A percentile compares a stretch with the other conserved stretches of the same genome.
These are phyloP conservation scores for Leishmania amazonensis DNA, from an alignment of 208 protist genomes.

Conservation along the genomic window DNA sequence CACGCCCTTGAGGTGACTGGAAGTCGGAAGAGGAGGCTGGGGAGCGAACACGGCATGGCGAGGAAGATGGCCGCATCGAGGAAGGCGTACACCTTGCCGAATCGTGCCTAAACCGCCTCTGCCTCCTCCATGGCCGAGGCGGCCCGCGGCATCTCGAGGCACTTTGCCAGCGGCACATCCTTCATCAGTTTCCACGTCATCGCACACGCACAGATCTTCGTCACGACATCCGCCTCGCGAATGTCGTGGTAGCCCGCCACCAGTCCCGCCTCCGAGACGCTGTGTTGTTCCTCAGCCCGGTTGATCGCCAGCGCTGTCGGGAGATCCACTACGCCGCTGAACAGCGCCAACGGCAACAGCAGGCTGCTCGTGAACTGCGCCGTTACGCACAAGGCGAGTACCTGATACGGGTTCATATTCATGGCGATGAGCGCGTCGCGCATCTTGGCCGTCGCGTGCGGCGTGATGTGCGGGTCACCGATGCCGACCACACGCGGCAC, in stretches of 20 bases:
- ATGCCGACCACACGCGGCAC: constrained; percentile 90
- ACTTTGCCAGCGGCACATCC: constrained; percentile 75
- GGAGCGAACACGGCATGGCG: neutral
- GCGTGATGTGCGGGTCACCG: constrained; percentile 71
- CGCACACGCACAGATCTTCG: constrained; percentile 87
- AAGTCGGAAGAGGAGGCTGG: neutral
- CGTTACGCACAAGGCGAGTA: constrained; percentile 89
- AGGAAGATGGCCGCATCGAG: neutral
- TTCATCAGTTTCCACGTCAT: constrained; percentile 83
- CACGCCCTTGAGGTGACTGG: neutral
- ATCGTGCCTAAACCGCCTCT: constrained; percentile 31
- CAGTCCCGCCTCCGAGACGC: constrained; percentile 60
- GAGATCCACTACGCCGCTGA: constrained; percentile 73
- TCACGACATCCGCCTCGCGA: constrained; percentile 84
- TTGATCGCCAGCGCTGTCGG: constrained; percentile 84
- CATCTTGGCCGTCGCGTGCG: constrained; percentile 55
- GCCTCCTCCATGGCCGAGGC: constrained; percentile 32
- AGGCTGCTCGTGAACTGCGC: constrained; percentile 93
- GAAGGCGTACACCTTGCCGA: neutral
- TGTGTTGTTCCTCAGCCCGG: constrained; percentile 86
- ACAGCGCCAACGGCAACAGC: constrained; percentile 86
- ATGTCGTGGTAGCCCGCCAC: constrained; percentile 94
- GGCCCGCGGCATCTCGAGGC: constrained; percentile 69
- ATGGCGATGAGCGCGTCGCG: constrained; percentile 73
- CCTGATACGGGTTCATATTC: constrained; percentile 92